Evolutionary conservation across 2,329 filamentous ascomycete genomes (phyloP).

Genomic region (Fusarium graminum): DNA sequence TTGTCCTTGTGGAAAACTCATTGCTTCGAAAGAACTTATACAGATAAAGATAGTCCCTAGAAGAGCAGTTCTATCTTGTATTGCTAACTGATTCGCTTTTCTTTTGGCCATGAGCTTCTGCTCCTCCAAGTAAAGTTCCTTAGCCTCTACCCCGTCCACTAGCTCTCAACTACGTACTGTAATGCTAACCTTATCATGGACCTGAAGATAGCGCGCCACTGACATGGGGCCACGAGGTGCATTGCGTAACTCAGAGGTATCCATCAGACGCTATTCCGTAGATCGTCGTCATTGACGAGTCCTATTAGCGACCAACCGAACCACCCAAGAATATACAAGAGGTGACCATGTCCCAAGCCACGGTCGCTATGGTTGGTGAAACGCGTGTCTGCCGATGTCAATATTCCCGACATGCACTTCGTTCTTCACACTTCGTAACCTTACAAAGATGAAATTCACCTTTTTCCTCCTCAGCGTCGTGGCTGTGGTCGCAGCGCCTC

Average conservation of each 20-base stretch:
- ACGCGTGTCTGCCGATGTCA: neutral
- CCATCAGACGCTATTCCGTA: neutral
- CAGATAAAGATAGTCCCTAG: neutral
- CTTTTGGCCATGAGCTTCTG: too few species aligned
- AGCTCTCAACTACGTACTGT: neutral
- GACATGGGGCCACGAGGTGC: conserved; percentile 11
- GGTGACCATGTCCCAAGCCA: conserved; percentile 1
- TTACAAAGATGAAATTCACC: conserved; percentile 37
- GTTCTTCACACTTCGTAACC: neutral
- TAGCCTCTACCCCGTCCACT: too few species aligned
- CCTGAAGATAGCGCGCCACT: conserved; percentile 23
- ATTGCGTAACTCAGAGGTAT: conserved; percentile 21
- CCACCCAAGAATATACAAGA: conserved; percentile 17
- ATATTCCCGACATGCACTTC: neutral
- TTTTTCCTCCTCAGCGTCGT: conserved; percentile 24
- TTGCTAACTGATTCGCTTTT: too few species aligned
- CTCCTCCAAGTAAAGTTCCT: too few species aligned
- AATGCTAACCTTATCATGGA: conserved; percentile 18
- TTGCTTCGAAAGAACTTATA: neutral
- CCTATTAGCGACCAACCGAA: conserved; percentile 7
- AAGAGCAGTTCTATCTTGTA: too few species aligned
- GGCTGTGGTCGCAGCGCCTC: conserved; percentile 26
- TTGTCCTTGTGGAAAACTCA: conserved; percentile 3
- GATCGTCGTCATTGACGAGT: conserved; percentile 9
- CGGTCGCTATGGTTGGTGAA: neutral